Percentiles rank a stretch among this genome's conserved stretches.
Evolutionary conservation across 176 grass and related monocot genomes (phyloP).

Genomic region (Phyllostachys edulis): DNA sequence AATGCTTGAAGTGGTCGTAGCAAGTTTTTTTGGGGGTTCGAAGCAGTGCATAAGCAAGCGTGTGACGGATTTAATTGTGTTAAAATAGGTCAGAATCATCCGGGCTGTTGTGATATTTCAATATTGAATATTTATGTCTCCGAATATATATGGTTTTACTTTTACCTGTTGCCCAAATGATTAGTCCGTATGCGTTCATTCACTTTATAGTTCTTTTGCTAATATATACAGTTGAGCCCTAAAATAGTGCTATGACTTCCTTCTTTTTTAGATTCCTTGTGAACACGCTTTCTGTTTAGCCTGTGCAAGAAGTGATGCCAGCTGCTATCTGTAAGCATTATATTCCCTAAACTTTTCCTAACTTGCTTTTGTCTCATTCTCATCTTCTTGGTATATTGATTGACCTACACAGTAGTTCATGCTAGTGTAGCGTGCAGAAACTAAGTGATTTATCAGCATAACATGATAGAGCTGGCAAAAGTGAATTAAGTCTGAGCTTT

Average conservation of each 20-base stretch:
- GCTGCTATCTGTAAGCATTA: conserved; percentile 89
- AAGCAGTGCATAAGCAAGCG: neutral
- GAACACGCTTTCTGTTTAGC: conserved; percentile 94
- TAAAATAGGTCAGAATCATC: neutral
- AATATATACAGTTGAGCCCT: conserved; percentile 3
- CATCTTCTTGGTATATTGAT: neutral
- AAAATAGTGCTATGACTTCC: neutral
- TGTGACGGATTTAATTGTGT: neutral
- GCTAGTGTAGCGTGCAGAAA: neutral
- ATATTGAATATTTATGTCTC: neutral
- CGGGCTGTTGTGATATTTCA: neutral
- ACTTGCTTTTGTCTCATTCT: neutral
- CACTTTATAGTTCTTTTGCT: conserved; percentile 13
- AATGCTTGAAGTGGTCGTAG: neutral
- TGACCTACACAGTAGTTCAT: neutral
- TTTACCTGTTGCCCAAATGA: conserved; percentile 9
- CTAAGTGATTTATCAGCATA: neutral
- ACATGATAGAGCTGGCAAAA: neutral
- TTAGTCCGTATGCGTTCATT: neutral
- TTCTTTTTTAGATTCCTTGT: conserved; percentile 68
- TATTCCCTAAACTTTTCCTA: neutral
- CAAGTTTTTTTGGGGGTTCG: neutral
- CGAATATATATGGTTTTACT: neutral
- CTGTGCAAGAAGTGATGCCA: conserved; percentile 93
- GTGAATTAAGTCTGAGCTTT: neutral